Base-by-base conservation (phyloP, 2,329 filamentous ascomycete genomes). In the Orbilia oligospora region DNA sequence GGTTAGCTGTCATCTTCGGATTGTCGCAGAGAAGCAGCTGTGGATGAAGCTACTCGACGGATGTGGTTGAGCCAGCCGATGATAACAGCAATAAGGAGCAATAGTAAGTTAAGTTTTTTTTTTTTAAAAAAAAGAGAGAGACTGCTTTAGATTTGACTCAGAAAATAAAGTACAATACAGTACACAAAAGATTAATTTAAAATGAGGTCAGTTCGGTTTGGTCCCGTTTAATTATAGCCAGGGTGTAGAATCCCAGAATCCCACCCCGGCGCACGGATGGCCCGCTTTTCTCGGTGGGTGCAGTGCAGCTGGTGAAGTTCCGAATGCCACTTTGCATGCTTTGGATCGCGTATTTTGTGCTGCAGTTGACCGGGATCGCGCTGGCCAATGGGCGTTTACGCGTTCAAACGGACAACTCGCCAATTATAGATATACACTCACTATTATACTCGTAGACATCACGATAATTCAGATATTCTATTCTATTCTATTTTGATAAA, bases 251-350 rank as follows among this genome's bases (percentile, higher is more conserved):
- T 51, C 9, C 10, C 38, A 44, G 38, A 36, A 56, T 20, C 53
- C 30, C 30, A 58, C 53, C 53, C 30, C 33, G 24, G 56, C 56
- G 56, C 56, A 61, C 56, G 56, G 56, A 61, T 61, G 56, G 33
- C 56, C 56, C 56, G 56, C 56, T 27, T n/a, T n/a, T 61, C 20
- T 9, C 33, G 51, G 51, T 55, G 51, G 51, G 49, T 53, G 22
- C 24, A 46, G 6, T 18, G 1, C 5, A 41, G 16, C 2, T 2
- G 1, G 27, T 18, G 20, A 51, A 51, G 48, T 51, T 27, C 46
- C 46, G n/a, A 51, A 27, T 14, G 18, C 1, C 46, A 49, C 48
- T 20, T 44, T 16, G 41, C 41, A n/a, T n/a, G 22, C 48, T 20
- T 30, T 30, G 27, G 27, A 30, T 30, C 27, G 27, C 27, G 27